Evolutionary conservation across 202 grass and related monocot genomes (phyloP), one percentile per base, ranked within the genome.

Genomic region (Panicum hallii): DNA sequence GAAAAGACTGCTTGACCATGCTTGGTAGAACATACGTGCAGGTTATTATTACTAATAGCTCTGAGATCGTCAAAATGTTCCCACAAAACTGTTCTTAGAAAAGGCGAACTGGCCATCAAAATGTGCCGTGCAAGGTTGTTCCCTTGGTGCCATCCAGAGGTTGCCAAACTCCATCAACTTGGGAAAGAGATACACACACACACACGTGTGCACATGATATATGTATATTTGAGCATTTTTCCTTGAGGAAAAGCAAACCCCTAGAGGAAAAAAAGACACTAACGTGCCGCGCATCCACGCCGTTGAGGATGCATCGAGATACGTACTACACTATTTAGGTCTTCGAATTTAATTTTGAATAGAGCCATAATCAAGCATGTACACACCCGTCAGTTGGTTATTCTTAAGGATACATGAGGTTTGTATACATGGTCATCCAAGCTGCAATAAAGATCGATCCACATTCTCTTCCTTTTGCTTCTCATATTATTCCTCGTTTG

Each of bases 401-500:
- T 26, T 26, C 26, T 26, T 26, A 26, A 26, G 26, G 26, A 26
- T 26, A 26, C 26, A 26, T 26, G 26, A 26, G 26, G 26, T 26
- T 26, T 26, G 26, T 26, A 26, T 26, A 26, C 1, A 26, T 20
- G 53, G 1, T 1, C 6, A 3, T 8, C 20, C 19, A n/a, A 56
- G 6, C 7, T 19, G 54, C 19, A 8, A 2, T 22, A 57, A n/a
- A 4, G 36, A 22, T 57, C 0, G 36, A 22, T 57, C 54, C 54
- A 26, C 22, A 60, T 26, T 32, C 61, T 34, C 61, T 34, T 63
- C 5, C n/a, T 65, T 38, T 30, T 41, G 16, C 34, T 41, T 19
- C 16, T 17, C 72, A 57, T 57, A 13, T 62, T 67, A 74, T 87
- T 82, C 78, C 71, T 82, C 67, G 15, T 58, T 38, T 81, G 30